Percentiles rank a stretch among this genome's conserved stretches.
phyloP scores from a whole-genome alignment of 2,329 filamentous ascomycete species.

The Trichoderma atrobrunneum region DNA sequence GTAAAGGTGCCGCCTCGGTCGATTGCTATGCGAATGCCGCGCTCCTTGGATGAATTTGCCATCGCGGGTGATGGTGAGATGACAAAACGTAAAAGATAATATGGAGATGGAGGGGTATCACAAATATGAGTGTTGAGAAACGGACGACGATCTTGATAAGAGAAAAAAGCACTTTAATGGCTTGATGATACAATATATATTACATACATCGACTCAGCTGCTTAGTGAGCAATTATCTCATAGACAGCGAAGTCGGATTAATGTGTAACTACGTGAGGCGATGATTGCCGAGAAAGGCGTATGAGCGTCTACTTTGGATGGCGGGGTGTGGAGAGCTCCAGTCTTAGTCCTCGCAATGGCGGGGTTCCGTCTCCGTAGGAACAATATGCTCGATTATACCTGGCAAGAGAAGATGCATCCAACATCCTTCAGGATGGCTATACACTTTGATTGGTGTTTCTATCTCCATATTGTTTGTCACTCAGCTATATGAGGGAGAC shows the following conservation, averaged over 20 bases:
- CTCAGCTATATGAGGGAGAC: neutral
- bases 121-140: neutral
- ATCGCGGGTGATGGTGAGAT: slow-evolving; percentile 27
- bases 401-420: neutral
- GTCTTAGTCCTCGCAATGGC: slow-evolving; percentile 9
- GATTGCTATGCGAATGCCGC: slow-evolving; percentile 73
- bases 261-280: slow-evolving; percentile 3
- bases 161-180: neutral
- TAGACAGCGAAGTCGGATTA: neutral
- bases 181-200: neutral
- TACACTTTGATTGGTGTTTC: neutral
- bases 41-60: slow-evolving; percentile 37
- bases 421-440: neutral
- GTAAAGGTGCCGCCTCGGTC: slow-evolving; percentile 86
- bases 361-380: slow-evolving; percentile 24
- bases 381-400: neutral
- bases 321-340: slow-evolving; percentile 12
- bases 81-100: neutral
- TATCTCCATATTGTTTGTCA: neutral
- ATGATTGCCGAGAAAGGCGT: neutral
- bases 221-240: slow-evolving; percentile 4
- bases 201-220: neutral
- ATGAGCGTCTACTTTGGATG: neutral
- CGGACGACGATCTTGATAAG: neutral
- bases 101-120: neutral